Base-by-base conservation (phyloP, 2,329 filamentous ascomycete genomes). In the Alternaria dauci region DNA sequence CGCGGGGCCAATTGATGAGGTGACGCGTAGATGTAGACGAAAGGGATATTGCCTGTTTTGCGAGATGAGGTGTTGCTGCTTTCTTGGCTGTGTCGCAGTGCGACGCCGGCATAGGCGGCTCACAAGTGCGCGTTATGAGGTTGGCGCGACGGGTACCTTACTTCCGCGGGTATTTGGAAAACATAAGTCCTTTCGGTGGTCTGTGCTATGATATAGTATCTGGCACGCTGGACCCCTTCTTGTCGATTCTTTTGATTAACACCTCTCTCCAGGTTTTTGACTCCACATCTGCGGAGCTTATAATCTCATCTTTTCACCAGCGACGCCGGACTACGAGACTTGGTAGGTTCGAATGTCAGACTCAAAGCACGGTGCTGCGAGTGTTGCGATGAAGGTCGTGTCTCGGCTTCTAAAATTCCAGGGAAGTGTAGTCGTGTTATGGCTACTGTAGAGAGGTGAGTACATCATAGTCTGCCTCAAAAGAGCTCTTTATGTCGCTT, bases 401-500 rank as follows among this genome's bases (percentile, higher is more conserved):
- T 39, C n/a, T 20, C 11, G 8, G 38, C n/a, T 41, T 36, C n/a
- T 48, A 12, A 18, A 32, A 12, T 23, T 34, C 30, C 8, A 18
- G 30, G 0, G 38, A 83, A 1, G 69, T 68, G 0, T 78, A 82
- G 46, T 82, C 78, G 79, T 84, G 82, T 81, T 67, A 76, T 52
- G 81, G 83, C 58, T 61, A 77, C 4, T 63, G 82, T 1, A 80
- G 81, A 30, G 73, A 77, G 0, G 76, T 79, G 0, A 25, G 12
- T 34, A 48, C 14, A 34, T 48, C 30, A 48, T 48, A 48, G 36
- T 26, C 18, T 48, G 30, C 30, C 30, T 48, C 46, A 48, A 34
- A 36, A 36, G 18, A 9, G 4, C 46, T 48, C 41, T 5, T 42
- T 25, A 30, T 18, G 8, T 26, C 41, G 23, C 12, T 16, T 8